Conservation (phyloP, 768 basidiomycete genomes). For the Leccinum aurantiacum region DNA sequence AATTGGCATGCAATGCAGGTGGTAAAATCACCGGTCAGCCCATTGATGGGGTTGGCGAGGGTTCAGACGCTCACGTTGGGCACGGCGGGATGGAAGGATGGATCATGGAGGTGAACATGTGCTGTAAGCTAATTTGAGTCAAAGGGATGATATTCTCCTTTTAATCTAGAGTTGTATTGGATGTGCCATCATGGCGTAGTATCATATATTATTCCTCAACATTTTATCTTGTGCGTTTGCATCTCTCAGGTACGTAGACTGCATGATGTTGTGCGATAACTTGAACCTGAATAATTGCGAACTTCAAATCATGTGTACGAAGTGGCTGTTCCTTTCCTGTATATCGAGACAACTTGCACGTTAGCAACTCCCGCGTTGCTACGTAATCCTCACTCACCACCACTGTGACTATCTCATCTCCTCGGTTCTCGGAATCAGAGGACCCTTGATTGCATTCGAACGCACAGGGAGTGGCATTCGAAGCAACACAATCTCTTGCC, state of each 20-base stretch:
- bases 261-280: no score
- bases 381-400: not conserved
- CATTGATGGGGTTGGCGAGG: not conserved
- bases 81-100: not conserved
- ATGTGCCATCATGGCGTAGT: no score
- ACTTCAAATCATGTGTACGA: no score
- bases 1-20: slow-evolving; percentile 12
- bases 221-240: no score
- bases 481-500: not conserved
- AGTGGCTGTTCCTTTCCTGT: no score
- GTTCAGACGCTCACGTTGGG: not conserved
- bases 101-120: not conserved
- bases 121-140: no score
- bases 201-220: no score
- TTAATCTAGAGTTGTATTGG: no score
- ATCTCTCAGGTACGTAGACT: no score
- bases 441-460: not conserved
- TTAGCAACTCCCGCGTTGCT: not conserved
- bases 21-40: slow-evolving; percentile 4
- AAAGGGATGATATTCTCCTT: no score
- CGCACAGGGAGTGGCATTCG: not conserved
- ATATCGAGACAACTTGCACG: no score
- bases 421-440: not conserved
- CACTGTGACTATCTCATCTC: not conserved
- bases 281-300: no score